Evolutionary conservation across 2,329 filamentous ascomycete species (phyloP), one percentile per base, ranked within the genome.

Genomic region (Scedosporium minutisporum): DNA sequence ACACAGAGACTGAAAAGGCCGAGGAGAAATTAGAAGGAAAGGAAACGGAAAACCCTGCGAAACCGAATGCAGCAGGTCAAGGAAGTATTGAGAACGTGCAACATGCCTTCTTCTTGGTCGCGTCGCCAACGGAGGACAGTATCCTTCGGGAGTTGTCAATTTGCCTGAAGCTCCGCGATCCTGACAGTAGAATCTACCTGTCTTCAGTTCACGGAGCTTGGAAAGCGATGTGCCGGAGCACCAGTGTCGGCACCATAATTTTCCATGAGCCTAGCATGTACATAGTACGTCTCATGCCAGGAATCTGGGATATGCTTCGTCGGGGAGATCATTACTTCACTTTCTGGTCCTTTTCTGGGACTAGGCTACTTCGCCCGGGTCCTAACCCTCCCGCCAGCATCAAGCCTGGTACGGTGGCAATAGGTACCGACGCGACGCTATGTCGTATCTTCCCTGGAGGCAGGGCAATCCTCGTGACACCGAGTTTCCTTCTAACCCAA

Each of bases 31-130:
- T 18, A 3, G 42, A 38, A 12, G 16, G 18, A 9, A 27, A 48
- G 21, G 33, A 46, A 6, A n/a, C 16, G n/a, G 23, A 29, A 25
- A 57, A 18, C 9, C 2, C 14, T 25, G 14, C 51, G 51, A 57
- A 57, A 27, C 16, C 51, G 14, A 27, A 14, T 21, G 9, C 16
- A 7, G 12, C 7, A 4, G 33, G 3, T 6, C 33, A 38, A 6
- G 33, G 3, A 38, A 38, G 10, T 10, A 14, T 38, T 12, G 33
- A 38, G 33, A 57, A 44, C 18, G 14, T 66, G 27, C 67, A 70
- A 3, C 71, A 73, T 58, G 70, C 69, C 25, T 79, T 84, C 65
- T 84, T 78, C 64, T 68, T 86, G 1, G 71, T 78, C 2, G 84
- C 84, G 59, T 81, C 82, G 0, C 66, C 68, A 0, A 71, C 73